Base-by-base conservation (phyloP, 208 protist genomes). In the Wallacemonas sp. region DNA sequence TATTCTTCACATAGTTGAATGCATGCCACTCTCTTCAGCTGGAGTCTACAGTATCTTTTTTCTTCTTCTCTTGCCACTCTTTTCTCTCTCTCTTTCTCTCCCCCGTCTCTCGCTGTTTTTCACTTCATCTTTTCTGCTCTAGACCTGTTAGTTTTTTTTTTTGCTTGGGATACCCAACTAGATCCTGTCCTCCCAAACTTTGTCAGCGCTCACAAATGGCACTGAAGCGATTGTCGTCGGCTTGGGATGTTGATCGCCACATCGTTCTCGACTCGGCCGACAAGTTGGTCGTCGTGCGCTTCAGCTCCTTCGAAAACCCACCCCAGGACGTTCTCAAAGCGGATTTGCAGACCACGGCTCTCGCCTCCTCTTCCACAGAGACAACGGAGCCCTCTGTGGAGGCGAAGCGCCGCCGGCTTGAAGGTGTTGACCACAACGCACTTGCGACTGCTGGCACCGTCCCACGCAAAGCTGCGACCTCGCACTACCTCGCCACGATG, bases 161-260 rank as follows among this genome's bases (percentile, higher is more conserved):
- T 39, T 58, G 8, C 5, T 49, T 49, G 9, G 14, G 36, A n/a
- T n/a, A n/a, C n/a, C n/a, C n/a, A n/a, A n/a, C n/a, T n/a, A n/a
- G n/a, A n/a, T n/a, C n/a, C n/a, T n/a, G n/a, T n/a, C n/a, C n/a
- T n/a, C n/a, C n/a, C n/a, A n/a, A n/a, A n/a, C n/a, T n/a, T n/a
- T n/a, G n/a, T n/a, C n/a, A n/a, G n/a, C n/a, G n/a, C n/a, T n/a
- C n/a, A 41, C 14, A 41, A 41, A 58, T 58, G 16, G 79, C 77
- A 26, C 49, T 92, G 30, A n/a, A 63, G 41, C 78, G 72, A 23
- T 41, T 95, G 52, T 65, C 76, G 48, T 85, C 68, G n/a, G 86
- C 89, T 11, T 95, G 89, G 86, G 89, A 95, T 44, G 89, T 95
- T 26, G 89, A 95, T 61, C 83, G 89, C 1, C 81, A 78, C 57